Conservation (phyloP, 371 early-diverging fungal genomes). For the Amoeboradix gromovi region DNA sequence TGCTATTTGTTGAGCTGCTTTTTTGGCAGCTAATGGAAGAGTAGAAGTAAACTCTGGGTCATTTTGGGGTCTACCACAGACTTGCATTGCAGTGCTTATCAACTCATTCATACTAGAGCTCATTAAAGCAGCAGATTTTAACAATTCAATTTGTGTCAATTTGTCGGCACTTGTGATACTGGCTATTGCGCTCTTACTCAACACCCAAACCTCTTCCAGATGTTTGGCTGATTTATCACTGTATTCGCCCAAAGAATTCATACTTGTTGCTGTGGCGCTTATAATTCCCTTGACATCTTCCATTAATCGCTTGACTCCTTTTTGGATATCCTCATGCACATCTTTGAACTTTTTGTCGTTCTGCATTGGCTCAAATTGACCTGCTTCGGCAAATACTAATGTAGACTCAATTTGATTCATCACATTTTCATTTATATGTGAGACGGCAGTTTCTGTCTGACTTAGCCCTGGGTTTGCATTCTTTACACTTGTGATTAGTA, state of each 20-base stretch:
- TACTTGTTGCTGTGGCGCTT: constrained; percentile 3
- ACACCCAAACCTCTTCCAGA: background rate
- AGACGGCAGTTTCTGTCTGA: background rate
- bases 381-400: constrained; percentile 16
- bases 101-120: constrained; percentile 10
- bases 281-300: constrained; percentile 12
- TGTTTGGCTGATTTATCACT: background rate
- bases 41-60: background rate
- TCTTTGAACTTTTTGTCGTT: constrained; percentile 9
- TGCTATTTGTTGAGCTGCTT: background rate
- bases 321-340: constrained; percentile 12
- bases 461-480: background rate
- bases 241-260: background rate
- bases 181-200: background rate
- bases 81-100: constrained; percentile 8
- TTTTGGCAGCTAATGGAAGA: background rate
- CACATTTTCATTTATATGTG: constrained; percentile 3
- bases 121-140: constrained; percentile 10
- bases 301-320: constrained; percentile 9
- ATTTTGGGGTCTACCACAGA: constrained; percentile 3
- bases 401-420: constrained; percentile 13
- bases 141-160: constrained; percentile 16
- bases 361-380: constrained; percentile 16
- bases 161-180: constrained; percentile 15
- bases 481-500: background rate